Evolutionary conservation across 2,329 filamentous ascomycete genomes (phyloP).

Genomic region (Fusarium sp.): DNA sequence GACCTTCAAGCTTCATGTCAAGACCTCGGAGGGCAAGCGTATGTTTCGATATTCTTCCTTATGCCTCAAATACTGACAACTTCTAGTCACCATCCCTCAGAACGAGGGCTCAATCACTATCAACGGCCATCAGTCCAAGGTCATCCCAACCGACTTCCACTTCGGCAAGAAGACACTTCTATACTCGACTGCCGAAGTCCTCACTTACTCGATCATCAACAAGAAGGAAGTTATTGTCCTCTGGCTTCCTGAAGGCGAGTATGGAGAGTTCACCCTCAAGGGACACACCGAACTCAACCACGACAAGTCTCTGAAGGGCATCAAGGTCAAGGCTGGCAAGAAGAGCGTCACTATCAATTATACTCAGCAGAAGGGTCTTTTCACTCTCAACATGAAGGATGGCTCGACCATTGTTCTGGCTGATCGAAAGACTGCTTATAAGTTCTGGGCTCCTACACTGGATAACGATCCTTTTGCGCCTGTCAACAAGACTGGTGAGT

Average conservation of each 20-base stretch:
- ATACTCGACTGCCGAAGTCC: conserved; percentile 67
- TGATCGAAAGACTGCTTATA: conserved; percentile 65
- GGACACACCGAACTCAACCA: conserved; percentile 40
- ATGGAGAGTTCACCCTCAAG: conserved; percentile 64
- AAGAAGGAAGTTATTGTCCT: conserved; percentile 61
- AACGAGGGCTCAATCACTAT: conserved; percentile 61
- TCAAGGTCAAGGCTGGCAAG: conserved; percentile 55
- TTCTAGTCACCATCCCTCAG: conserved; percentile 62
- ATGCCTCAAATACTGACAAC: neutral
- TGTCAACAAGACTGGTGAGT: conserved; percentile 58
- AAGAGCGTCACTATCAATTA: conserved; percentile 59
- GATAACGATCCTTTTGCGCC: conserved; percentile 59
- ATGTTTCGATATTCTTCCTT: accelerated
- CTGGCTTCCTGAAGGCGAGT: conserved; percentile 66
- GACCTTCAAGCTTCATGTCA: conserved; percentile 65
- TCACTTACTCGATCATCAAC: conserved; percentile 63
- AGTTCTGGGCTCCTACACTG: conserved; percentile 66
- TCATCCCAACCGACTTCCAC: conserved; percentile 69
- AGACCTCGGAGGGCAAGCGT: conserved; percentile 64
- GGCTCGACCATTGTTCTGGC: conserved; percentile 63
- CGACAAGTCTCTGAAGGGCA: conserved; percentile 51
- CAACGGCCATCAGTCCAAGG: conserved; percentile 71
- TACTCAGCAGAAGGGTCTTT: conserved; percentile 61
- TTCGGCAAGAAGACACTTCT: conserved; percentile 64
- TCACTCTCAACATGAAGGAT: conserved; percentile 59